phyloP scores from a whole-genome alignment of 1,284 basidiomycete genomes.

The Ceratobasidium sp. region DNA sequence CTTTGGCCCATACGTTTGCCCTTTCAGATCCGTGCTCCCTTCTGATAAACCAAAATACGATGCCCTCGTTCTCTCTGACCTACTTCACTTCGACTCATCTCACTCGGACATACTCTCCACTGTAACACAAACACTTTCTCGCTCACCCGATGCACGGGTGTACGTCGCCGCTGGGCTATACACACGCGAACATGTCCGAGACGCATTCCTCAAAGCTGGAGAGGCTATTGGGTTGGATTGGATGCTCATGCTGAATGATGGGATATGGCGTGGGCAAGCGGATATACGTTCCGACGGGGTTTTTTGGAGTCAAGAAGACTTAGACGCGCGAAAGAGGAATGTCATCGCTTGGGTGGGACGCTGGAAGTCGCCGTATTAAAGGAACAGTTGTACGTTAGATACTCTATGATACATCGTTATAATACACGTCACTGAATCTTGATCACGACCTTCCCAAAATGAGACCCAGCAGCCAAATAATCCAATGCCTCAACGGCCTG shows the following conservation, averaged over 20 bases:
- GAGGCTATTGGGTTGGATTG: constrained; percentile 63
- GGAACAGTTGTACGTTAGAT: not conserved
- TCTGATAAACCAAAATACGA: constrained; percentile 62
- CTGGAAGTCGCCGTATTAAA: constrained; percentile 46
- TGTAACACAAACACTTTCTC: constrained; percentile 64
- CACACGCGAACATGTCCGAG: constrained; percentile 67
- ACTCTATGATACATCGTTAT: not conserved
- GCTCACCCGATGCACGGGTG: constrained; percentile 60
- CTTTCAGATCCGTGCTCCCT: constrained; percentile 44
- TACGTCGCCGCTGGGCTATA: constrained; percentile 76
- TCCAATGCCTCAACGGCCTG: constrained; percentile 14
- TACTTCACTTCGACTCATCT: constrained; percentile 74
- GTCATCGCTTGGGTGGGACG: constrained; percentile 52
- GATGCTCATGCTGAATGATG: constrained; percentile 58
- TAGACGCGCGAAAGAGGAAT: constrained; percentile 51
- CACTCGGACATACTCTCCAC: constrained; percentile 71
- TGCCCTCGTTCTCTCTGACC: constrained; percentile 73
- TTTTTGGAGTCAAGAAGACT: constrained; percentile 46
- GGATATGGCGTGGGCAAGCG: constrained; percentile 48
- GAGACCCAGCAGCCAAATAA: constrained; percentile 18
- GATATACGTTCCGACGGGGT: constrained; percentile 38
- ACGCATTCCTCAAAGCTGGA: constrained; percentile 65
- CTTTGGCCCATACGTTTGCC: not conserved
- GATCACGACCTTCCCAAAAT: constrained; percentile 33
- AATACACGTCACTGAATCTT: constrained; percentile 4